Evolutionary conservation across 2,329 filamentous ascomycete genomes (phyloP).

Genomic region (Calonectria hawksworthii): DNA sequence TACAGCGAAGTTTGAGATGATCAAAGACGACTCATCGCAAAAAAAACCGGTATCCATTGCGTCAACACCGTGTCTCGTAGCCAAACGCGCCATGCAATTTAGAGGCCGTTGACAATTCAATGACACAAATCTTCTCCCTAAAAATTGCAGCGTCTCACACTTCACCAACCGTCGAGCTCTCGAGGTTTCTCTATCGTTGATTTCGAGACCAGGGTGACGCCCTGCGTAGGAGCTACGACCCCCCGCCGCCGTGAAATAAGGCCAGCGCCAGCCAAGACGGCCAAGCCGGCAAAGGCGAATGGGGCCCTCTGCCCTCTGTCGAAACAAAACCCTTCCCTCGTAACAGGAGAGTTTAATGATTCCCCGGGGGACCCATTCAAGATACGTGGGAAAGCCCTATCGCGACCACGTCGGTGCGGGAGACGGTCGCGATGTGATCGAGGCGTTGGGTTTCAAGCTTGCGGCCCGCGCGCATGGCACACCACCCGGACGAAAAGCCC

Average conservation of each 20-base stretch:
- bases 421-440: neutral
- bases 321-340: neutral
- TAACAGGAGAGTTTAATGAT: neutral
- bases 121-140: too few species aligned
- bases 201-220: neutral
- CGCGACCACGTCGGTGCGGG: neutral
- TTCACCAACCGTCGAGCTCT: neutral
- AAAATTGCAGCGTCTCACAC: neutral
- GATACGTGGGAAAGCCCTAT: slow-evolving; percentile 10
- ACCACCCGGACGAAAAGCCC: neutral
- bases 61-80: neutral
- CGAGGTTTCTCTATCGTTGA: neutral
- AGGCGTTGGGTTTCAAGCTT: neutral
- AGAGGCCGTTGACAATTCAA: neutral
- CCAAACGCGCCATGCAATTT: neutral
- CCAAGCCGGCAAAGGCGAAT: neutral
- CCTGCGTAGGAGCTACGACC: neutral
- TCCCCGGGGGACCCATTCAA: neutral
- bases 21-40: neutral
- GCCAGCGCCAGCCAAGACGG: neutral
- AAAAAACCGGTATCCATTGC: neutral
- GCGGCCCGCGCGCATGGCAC: neutral
- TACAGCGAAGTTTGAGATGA: neutral
- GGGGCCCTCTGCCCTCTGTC: neutral
- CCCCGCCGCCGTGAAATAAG: neutral